Conservation (phyloP, 257 asterid genomes). For the Solanum acaule region DNA sequence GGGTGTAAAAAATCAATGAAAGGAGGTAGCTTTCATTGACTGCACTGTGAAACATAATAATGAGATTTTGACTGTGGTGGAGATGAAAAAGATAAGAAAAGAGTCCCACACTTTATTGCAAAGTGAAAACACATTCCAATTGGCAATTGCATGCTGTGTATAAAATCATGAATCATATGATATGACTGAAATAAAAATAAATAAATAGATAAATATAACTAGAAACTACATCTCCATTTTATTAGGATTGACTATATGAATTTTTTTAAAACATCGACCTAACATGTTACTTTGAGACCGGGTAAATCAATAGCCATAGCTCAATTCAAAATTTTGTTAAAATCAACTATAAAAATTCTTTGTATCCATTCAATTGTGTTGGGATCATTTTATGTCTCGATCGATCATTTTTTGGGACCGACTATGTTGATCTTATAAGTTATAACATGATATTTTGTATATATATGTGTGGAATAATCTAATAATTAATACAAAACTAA, state of each 20-base stretch:
- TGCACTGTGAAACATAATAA: constrained; percentile 28
- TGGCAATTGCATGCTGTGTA: neutral
- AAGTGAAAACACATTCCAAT: neutral
- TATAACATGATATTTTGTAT: neutral
- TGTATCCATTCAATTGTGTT: neutral
- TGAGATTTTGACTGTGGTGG: constrained; percentile 10
- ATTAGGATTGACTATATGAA: neutral
- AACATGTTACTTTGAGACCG: neutral
- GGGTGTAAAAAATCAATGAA: constrained; percentile 6
- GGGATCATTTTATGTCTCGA: neutral
- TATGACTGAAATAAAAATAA: neutral
- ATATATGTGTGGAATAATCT: neutral
- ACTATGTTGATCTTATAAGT: neutral
- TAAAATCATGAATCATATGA: neutral
- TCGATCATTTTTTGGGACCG: neutral
- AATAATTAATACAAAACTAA: neutral
- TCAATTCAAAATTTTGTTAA: neutral
- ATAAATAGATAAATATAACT: neutral
- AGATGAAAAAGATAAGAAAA: neutral
- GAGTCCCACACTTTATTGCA: constrained; percentile 6
- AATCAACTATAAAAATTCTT: neutral
- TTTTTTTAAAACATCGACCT: neutral
- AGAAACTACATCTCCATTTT: neutral
- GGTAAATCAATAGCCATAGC: neutral
- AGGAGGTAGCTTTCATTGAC: constrained; percentile 40